Evolutionary conservation across 768 basidiomycete species (phyloP).

Genomic region (Rhizopogon salebrosus): DNA sequence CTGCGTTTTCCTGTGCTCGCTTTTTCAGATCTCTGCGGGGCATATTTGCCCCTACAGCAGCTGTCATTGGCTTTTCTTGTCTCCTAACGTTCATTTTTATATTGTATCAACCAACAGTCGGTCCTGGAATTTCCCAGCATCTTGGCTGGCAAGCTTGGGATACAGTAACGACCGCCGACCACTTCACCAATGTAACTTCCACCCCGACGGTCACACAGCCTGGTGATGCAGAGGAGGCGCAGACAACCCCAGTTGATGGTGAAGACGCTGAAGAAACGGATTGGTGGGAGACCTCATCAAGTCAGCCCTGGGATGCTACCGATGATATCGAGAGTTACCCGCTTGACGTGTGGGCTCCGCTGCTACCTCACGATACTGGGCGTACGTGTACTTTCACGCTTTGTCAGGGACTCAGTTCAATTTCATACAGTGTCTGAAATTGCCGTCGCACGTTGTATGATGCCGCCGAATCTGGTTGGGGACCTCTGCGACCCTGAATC

Average conservation of each 20-base stretch:
- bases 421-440: conserved; percentile 65
- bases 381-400: conserved; percentile 36
- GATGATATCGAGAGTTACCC: conserved; percentile 68
- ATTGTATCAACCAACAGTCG: conserved; percentile 72
- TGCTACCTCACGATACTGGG: conserved; percentile 73
- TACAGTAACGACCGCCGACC: conserved; percentile 35
- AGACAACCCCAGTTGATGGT: conserved; percentile 10
- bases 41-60: conserved; percentile 52
- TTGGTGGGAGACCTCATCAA: conserved; percentile 62
- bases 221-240: neutral
- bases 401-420: neutral
- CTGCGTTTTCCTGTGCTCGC: conserved; percentile 30
- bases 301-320: conserved; percentile 23
- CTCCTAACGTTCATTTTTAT: conserved; percentile 75
- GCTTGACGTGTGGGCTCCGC: conserved; percentile 73
- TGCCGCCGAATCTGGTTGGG: conserved; percentile 51
- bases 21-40: conserved; percentile 49
- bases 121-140: conserved; percentile 64
- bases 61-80: conserved; percentile 62
- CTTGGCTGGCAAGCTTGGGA: conserved; percentile 94
- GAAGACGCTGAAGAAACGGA: conserved; percentile 36
- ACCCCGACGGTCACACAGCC: neutral
- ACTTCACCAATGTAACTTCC: conserved; percentile 1
- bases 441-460: conserved; percentile 57
- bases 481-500: conserved; percentile 66